Conservation (phyloP, 192 early-diverging fungal species). For the Coemansia furcata region DNA sequence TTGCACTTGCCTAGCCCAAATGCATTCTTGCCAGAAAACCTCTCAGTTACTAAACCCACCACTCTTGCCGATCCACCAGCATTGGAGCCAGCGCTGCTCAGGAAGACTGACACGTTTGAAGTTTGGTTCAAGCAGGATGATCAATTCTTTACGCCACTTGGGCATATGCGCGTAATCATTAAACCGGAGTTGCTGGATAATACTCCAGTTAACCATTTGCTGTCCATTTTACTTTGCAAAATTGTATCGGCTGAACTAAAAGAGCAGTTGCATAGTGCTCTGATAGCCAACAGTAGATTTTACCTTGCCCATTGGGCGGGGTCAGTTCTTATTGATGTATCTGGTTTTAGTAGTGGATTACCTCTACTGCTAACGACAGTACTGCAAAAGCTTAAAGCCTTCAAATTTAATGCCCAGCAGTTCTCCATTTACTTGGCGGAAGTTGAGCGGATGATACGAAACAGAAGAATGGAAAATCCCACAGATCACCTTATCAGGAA, state of each 20-base stretch:
- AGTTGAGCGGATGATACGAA: not conserved
- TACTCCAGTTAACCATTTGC: not conserved
- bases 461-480: not conserved
- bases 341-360: conserved; percentile 85
- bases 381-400: conserved; percentile 57
- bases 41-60: not conserved
- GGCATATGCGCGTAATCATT: conserved; percentile 63
- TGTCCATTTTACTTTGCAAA: not conserved
- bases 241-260: conserved; percentile 47
- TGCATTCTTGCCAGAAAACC: conserved; percentile 32
- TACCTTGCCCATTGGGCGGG: conserved; percentile 59
- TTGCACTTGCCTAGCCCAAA: conserved; percentile 11
- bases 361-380: conserved; percentile 64
- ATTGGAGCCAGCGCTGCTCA: conserved; percentile 13
- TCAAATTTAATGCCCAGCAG: conserved; percentile 58
- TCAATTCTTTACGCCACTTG: conserved; percentile 82
- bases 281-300: conserved; percentile 70
- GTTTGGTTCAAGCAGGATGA: conserved; percentile 94
- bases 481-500: not conserved
- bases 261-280: conserved; percentile 78
- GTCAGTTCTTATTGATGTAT: conserved; percentile 58
- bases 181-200: not conserved
- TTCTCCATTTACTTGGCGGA: conserved; percentile 52
- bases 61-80: not conserved
- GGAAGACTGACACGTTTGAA: conserved; percentile 30